Percentiles rank a stretch among this genome's conserved stretches.
Evolutionary conservation across 2,329 filamentous ascomycete genomes (phyloP).

Genomic region (Pseudopyricularia javanii): DNA sequence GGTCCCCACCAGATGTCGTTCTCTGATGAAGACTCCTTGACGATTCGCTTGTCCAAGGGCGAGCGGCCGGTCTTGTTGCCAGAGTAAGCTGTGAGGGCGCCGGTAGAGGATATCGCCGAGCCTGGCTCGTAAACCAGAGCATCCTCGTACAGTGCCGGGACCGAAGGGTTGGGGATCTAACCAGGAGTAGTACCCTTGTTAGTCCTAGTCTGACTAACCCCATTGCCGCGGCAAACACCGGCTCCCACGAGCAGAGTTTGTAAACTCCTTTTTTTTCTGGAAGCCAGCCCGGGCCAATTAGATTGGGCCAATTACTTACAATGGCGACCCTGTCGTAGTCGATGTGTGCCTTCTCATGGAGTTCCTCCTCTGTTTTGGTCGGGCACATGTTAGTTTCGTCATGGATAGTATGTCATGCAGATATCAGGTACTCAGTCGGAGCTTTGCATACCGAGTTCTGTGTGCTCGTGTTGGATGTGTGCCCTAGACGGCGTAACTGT

Average conservation of each 20-base stretch:
- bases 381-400: background rate
- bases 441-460: constrained; percentile 64
- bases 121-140: constrained; percentile 94
- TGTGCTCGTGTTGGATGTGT: constrained; percentile 59
- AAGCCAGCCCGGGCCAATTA: background rate
- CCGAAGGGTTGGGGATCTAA: constrained; percentile 79
- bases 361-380: constrained; percentile 58
- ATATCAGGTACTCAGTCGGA: too few species aligned
- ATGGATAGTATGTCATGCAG: too few species aligned
- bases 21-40: constrained; percentile 80
- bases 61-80: constrained; percentile 97
- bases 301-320: constrained; percentile 43
- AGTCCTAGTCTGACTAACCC: background rate
- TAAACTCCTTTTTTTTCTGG: background rate
- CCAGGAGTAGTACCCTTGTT: constrained; percentile 1
- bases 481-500: constrained; percentile 40
- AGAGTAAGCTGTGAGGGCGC: constrained; percentile 93
- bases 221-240: background rate
- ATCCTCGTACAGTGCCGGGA: constrained; percentile 96
- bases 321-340: constrained; percentile 98
- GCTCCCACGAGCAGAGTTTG: background rate
- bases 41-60: constrained; percentile 93
- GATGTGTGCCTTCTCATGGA: constrained; percentile 96
- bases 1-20: constrained; percentile 98
- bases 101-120: constrained; percentile 90